A percentile compares a stretch with the other conserved stretches of the same genome.
phyloP scores from a whole-genome alignment of 108 stramenopile genomes.

The Fragilariopsis cylindrus region DNA sequence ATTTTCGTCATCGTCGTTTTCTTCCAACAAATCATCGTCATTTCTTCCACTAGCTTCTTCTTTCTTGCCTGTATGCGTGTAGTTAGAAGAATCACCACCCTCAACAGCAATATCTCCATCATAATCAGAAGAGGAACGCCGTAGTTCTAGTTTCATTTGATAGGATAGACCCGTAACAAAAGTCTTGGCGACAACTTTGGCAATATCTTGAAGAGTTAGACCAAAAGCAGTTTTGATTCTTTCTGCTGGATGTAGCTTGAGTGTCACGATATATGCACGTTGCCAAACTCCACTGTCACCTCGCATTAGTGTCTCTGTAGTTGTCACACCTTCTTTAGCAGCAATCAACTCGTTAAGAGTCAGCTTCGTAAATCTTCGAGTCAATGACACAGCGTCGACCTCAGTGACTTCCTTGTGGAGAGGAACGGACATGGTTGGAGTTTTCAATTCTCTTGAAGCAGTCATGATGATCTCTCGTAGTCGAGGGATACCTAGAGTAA shows the following conservation, averaged over 20 bases:
- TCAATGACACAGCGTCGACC: constrained; percentile 63
- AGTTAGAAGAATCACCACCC: constrained; percentile 41
- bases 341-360: constrained; percentile 88
- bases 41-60: constrained; percentile 37
- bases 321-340: constrained; percentile 67
- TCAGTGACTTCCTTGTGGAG: constrained; percentile 57
- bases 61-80: constrained; percentile 29
- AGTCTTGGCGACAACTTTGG: constrained; percentile 52
- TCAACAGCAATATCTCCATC: constrained; percentile 54
- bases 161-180: constrained; percentile 80
- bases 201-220: constrained; percentile 82
- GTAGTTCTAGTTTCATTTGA: constrained; percentile 85
- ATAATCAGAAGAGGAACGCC: constrained; percentile 58
- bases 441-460: constrained; percentile 92
- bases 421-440: constrained; percentile 96
- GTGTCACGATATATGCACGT: constrained; percentile 77
- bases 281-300: constrained; percentile 72
- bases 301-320: constrained; percentile 67
- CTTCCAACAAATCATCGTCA: constrained; percentile 31
- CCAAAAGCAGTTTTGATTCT: constrained; percentile 91
- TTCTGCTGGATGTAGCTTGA: constrained; percentile 83
- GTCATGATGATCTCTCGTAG: constrained; percentile 99
- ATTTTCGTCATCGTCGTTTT: constrained; percentile 78
- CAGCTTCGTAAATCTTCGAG: constrained; percentile 76
- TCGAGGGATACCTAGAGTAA: constrained; percentile 99